Percentiles rank a stretch among this genome's conserved stretches.
Conservation (phyloP, 176 grass and related monocot species). For the Hsuehochloa calcarea region DNA sequence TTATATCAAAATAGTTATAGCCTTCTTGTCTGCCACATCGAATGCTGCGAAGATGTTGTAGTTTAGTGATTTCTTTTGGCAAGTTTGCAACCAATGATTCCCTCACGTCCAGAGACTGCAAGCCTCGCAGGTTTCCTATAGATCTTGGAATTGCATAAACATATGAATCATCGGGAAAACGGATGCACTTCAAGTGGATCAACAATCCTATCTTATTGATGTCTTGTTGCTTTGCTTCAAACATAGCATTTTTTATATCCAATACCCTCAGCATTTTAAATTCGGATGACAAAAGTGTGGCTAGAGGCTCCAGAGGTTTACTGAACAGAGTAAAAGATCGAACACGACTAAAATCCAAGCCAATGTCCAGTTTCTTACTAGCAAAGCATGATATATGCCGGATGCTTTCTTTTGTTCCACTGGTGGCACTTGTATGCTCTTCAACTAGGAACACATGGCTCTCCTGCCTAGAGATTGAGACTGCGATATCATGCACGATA, state of each 20-base stretch:
- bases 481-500: slow-evolving; percentile 2
- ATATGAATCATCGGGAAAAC: accelerated
- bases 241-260: not conserved
- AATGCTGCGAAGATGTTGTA: not conserved
- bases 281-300: not conserved
- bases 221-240: accelerated
- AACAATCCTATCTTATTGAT: not conserved
- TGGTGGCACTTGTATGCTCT: not conserved
- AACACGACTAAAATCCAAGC: not conserved
- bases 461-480: not conserved
- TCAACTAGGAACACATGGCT: not conserved
- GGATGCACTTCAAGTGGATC: slow-evolving; percentile 23
- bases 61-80: not conserved
- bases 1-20: accelerated
- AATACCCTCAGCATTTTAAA: slow-evolving; percentile 24
- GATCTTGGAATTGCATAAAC: slow-evolving; percentile 8
- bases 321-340: slow-evolving; percentile 7
- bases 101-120: not conserved
- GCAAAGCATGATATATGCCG: not conserved
- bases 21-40: no score
- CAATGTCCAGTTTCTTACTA: not conserved
- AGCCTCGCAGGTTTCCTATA: not conserved
- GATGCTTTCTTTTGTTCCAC: not conserved
- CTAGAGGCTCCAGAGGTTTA: not conserved
- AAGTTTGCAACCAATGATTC: accelerated